A percentile compares a stretch with the other conserved stretches of the same genome.
phyloP scores from a whole-genome alignment of 192 early-diverging fungal genomes.

The Paraglomus occultum region DNA sequence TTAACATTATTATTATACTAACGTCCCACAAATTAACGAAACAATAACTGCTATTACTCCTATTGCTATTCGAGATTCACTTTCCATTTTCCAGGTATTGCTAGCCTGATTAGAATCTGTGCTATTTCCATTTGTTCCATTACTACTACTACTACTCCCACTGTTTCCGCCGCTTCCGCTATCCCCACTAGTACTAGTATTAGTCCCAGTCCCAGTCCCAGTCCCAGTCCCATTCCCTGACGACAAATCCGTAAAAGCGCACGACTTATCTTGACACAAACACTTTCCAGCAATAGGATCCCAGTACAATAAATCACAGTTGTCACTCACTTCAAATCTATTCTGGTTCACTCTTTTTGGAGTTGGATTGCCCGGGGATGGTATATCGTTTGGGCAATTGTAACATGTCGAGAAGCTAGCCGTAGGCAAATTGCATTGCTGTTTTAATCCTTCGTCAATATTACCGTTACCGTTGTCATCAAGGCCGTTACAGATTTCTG shows the following conservation, averaged over 20 bases:
- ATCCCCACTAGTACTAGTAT: too few species aligned
- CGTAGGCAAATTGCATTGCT: constrained; percentile 49
- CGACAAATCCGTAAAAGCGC: constrained; percentile 51
- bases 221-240: too few species aligned
- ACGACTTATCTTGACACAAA: constrained; percentile 52
- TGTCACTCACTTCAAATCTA: constrained; percentile 52
- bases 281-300: constrained; percentile 64
- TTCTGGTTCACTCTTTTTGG: constrained; percentile 40
- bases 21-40: too few species aligned
- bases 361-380: constrained; percentile 41
- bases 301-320: constrained; percentile 68
- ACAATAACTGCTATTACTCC: too few species aligned
- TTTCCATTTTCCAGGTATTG: too few species aligned
- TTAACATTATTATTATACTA: too few species aligned
- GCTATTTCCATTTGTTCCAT: too few species aligned
- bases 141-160: too few species aligned
- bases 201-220: too few species aligned
- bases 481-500: constrained; percentile 73
- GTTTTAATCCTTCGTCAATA: constrained; percentile 35
- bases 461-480: constrained; percentile 42
- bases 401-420: constrained; percentile 55
- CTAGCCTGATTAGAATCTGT: too few species aligned
- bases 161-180: too few species aligned
- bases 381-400: constrained; percentile 47
- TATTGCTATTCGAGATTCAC: too few species aligned